phyloP scores from a whole-genome alignment of 495 filamentous ascomycete genomes.

The Bombardia bombarda region DNA sequence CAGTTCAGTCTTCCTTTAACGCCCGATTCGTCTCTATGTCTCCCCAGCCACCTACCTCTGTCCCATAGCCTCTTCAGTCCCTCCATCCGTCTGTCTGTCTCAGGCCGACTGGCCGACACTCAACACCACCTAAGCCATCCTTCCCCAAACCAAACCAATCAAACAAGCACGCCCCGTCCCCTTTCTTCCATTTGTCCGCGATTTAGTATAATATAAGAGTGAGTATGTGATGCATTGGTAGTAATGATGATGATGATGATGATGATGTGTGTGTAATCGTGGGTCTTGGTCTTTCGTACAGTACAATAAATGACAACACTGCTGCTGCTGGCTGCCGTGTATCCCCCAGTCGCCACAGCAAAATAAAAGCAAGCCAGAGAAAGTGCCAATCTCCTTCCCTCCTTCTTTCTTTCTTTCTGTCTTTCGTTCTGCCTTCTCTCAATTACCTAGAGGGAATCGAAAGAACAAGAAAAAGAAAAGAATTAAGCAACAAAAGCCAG shows the following conservation, averaged over 20 bases:
- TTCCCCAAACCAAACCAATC: not conserved
- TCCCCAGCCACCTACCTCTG: too few relatives aligned
- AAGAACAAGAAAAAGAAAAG: not conserved
- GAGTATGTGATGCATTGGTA: too few relatives aligned
- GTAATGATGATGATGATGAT: too few relatives aligned
- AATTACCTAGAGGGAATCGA: not conserved
- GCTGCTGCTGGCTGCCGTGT: not conserved
- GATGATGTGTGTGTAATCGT: constrained; percentile 1
- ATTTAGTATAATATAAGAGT: too few relatives aligned
- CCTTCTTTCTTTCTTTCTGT: not conserved
- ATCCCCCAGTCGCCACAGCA: too few relatives aligned
- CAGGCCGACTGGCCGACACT: too few relatives aligned
- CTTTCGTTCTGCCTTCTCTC: not conserved
- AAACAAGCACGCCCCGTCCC: not conserved
- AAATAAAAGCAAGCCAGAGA: too few relatives aligned
- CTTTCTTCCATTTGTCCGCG: too few relatives aligned
- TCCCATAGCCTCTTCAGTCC: not conserved
- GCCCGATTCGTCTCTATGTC: too few relatives aligned
- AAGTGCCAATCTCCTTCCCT: not conserved
- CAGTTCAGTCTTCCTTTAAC: too few relatives aligned
- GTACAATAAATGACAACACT: not conserved
- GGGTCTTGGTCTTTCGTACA: constrained; percentile 2
- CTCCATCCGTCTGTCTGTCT: not conserved
- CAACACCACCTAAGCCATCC: too few relatives aligned
- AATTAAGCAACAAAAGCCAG: not conserved